Base-by-base conservation (phyloP, 768 basidiomycete species). In the button mushroom (Agaricus bisporus) region DNA sequence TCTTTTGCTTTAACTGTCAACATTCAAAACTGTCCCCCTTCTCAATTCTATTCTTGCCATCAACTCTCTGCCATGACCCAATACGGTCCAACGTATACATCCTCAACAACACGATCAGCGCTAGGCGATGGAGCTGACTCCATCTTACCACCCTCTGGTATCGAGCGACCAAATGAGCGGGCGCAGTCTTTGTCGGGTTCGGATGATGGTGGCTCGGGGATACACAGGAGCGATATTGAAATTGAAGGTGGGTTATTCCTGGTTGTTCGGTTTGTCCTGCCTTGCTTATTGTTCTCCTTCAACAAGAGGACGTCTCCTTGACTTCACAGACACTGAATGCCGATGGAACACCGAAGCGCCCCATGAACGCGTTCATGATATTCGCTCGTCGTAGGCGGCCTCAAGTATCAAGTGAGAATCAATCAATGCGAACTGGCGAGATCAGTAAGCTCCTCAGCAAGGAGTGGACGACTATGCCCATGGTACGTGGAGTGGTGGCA, bases 281-380 rank as follows among this genome's bases (percentile, higher is more conserved):
- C 44, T 5, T 32, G 20, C 26, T 55, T 37, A 55, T n/a, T 25
- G 18, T 38, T 26, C 37, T 29, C 38, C 59, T 1, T 22, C 58
- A 68, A 68, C 66, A 29, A 71, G 73, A 51, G 63, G 68, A 69
- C 50, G 54, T 63, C 36, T 70, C 83, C 2, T 68, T 91, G 64
- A 91, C 83, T 17, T 81, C 80, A 3, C 90, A 92, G 68, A 83
- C 87, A 12, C 77, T 92, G 54, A 93, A 93, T 65, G 76, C 87
- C 1, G 90, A 93, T 60, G 90, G 90, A 25, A 91, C 89, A 44
- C 90, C 90, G 22, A 91, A 91, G 65, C 83, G 90, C 11, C 90
- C 90, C 32, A 92, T 93, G 90, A 93, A 93, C 66, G 90, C 90
- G 18, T 93, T 93, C 73, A 92, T 93, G 90, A 92, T 93, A 56